Conservation (phyloP, 225 moss, liverwort and hornwort genomes). For the Bryoerythrophyllum caledonicum region DNA sequence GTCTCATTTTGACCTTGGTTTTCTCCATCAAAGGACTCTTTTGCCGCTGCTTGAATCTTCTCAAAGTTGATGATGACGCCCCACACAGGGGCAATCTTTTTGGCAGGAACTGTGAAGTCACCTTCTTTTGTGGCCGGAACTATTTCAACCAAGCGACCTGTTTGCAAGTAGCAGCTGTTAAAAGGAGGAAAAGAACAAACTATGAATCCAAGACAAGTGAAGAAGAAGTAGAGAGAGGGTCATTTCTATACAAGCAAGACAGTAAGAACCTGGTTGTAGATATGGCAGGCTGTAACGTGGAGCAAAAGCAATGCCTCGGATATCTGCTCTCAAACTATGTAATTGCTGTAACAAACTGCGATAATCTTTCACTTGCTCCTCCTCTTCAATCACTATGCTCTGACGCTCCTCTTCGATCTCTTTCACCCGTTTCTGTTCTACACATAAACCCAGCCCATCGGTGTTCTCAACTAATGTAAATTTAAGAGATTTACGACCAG, state of each 20-base stretch:
- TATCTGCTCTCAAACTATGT: slow-evolving; percentile 60
- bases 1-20: slow-evolving; percentile 40
- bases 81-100: slow-evolving; percentile 62
- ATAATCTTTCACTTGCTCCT: slow-evolving; percentile 80
- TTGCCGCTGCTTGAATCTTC: slow-evolving; percentile 60
- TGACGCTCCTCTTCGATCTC: slow-evolving; percentile 81
- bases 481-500: background rate
- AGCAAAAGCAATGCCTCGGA: slow-evolving; percentile 71
- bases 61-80: slow-evolving; percentile 94
- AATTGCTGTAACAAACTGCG: slow-evolving; percentile 71
- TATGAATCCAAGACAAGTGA: background rate
- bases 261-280: slow-evolving; percentile 72
- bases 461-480: slow-evolving; percentile 13
- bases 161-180: slow-evolving; percentile 38
- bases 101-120: slow-evolving; percentile 29
- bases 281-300: slow-evolving; percentile 79
- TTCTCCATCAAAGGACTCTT: slow-evolving; percentile 60
- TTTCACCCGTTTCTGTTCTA: slow-evolving; percentile 75
- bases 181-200: background rate
- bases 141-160: slow-evolving; percentile 84
- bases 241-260: slow-evolving; percentile 4
- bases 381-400: slow-evolving; percentile 76
- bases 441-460: slow-evolving; percentile 25
- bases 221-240: background rate
- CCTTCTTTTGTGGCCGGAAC: slow-evolving; percentile 42